phyloP scores from a whole-genome alignment of 768 basidiomycete genomes.

The Suillus fuscotomentosus region DNA sequence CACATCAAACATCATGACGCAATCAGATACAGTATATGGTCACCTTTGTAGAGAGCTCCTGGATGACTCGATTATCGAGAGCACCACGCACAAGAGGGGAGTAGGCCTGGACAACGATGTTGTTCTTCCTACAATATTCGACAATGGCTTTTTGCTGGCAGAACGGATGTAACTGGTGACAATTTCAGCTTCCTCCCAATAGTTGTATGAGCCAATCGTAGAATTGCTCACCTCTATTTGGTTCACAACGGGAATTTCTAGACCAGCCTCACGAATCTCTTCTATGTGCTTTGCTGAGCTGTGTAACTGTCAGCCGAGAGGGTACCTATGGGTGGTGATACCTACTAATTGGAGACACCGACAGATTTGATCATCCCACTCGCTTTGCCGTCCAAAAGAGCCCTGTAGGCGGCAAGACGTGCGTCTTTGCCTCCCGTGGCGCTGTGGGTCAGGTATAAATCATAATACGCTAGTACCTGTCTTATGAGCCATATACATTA shows the following conservation, averaged over 20 bases:
- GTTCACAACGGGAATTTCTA: conserved; percentile 64
- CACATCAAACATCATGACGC: neutral
- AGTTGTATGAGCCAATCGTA: neutral
- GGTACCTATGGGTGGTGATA: neutral
- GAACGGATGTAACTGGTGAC: conserved; percentile 27
- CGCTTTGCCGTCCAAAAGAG: conserved; percentile 54
- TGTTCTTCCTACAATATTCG: conserved; percentile 33
- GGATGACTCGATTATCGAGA: conserved; percentile 49
- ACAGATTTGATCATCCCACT: conserved; percentile 60
- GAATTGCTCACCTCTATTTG: conserved; percentile 61
- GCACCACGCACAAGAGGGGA: conserved; percentile 32
- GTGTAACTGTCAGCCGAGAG: neutral
- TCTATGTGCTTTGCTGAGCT: conserved; percentile 67
- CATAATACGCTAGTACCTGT: conserved; percentile 46
- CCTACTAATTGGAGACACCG: conserved; percentile 78
- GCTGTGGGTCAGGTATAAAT: conserved; percentile 72
- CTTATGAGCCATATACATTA: neutral
- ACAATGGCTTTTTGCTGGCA: conserved; percentile 37
- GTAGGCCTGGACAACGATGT: conserved; percentile 41
- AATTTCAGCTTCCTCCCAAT: neutral
- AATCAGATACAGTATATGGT: neutral
- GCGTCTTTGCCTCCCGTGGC: conserved; percentile 53
- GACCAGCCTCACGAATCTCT: conserved; percentile 60
- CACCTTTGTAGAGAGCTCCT: conserved; percentile 54
- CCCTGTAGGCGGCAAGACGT: conserved; percentile 64